phyloP scores from a whole-genome alignment of 2,329 filamentous ascomycete species.

The Paraphoma chrysanthemicola region DNA sequence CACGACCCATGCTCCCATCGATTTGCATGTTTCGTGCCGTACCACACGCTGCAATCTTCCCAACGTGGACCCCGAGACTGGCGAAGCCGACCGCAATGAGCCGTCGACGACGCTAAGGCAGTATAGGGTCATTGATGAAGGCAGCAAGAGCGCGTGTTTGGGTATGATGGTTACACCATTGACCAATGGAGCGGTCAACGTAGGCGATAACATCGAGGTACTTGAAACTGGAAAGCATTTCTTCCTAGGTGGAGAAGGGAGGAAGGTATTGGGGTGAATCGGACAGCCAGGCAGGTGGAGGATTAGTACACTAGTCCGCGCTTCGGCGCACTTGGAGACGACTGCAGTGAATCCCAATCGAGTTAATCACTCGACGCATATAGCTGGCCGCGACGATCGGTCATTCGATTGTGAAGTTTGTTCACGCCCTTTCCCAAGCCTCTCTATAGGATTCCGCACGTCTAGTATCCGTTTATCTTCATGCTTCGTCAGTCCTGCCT shows the following conservation, averaged over 20 bases:
- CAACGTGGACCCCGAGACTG: constrained; percentile 71
- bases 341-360: not conserved
- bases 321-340: not conserved
- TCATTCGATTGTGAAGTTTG: no score
- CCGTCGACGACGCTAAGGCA: constrained; percentile 66
- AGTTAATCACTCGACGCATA: not conserved
- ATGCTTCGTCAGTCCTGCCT: no score
- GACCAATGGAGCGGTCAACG: constrained; percentile 33
- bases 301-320: not conserved
- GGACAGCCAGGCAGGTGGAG: no score
- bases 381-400: not conserved
- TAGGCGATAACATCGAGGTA: constrained; percentile 44
- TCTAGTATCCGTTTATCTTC: no score
- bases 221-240: constrained; percentile 42
- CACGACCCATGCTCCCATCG: constrained; percentile 54
- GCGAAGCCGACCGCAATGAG: constrained; percentile 61
- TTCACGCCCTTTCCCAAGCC: no score
- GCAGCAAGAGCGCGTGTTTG: constrained; percentile 65
- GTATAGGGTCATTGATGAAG: constrained; percentile 66
- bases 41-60: constrained; percentile 75
- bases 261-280: not conserved
- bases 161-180: constrained; percentile 71
- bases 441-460: no score
- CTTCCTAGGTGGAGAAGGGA: constrained; percentile 24
- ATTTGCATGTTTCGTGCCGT: constrained; percentile 65